These are phyloP conservation scores for Hordeum vulgare DNA, from an alignment of 176 grass and related monocot genomes.

Conservation along the genomic window DNA sequence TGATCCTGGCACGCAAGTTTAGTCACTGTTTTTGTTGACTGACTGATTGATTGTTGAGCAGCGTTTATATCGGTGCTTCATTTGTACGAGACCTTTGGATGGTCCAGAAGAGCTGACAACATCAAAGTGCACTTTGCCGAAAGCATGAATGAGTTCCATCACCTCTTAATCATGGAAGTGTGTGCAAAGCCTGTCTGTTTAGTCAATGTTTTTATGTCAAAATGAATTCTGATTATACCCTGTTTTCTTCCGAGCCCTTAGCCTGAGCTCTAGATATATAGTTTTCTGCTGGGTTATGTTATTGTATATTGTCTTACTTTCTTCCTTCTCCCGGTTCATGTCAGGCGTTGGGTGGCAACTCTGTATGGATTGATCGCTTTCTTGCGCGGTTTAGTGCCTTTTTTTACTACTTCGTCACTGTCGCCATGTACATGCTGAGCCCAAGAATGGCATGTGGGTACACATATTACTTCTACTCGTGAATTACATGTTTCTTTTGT, in stretches of 20 bases:
- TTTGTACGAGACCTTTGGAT: constrained; percentile 92
- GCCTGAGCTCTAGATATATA: neutral
- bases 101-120: constrained; percentile 82
- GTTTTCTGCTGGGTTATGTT: neutral
- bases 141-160: constrained; percentile 93
- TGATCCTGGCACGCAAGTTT: no score
- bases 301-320: neutral
- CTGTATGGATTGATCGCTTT: constrained; percentile 67
- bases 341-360: constrained; percentile 83
- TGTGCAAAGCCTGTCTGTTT: neutral
- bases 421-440: constrained; percentile 90
- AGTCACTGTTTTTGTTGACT: neutral
- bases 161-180: constrained; percentile 98
- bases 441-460: constrained; percentile 97
- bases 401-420: constrained; percentile 90
- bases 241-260: neutral
- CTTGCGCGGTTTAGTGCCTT: constrained; percentile 69
- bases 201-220: neutral
- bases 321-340: neutral
- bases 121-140: constrained; percentile 97
- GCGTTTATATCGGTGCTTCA: constrained; percentile 98
- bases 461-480: neutral
- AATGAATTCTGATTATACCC: neutral
- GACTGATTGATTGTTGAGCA: constrained; percentile 28
- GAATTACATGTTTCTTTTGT: neutral